Percentiles rank a stretch among this genome's conserved stretches.
phyloP scores from a whole-genome alignment of 1,284 basidiomycete species.

The Puccinia triticina region DNA sequence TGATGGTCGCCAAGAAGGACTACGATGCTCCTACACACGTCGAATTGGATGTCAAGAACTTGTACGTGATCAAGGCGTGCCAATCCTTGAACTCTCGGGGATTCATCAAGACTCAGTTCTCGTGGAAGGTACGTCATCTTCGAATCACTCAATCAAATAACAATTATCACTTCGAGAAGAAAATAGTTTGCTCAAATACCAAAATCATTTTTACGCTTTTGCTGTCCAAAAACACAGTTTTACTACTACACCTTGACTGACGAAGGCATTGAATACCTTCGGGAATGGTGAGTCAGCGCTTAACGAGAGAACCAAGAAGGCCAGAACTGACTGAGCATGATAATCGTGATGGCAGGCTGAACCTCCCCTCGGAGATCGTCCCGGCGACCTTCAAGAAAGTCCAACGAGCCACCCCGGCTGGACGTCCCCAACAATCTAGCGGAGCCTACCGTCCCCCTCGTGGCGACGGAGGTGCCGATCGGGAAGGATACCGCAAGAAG shows the following conservation, averaged over 20 bases:
- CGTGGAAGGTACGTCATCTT: slow-evolving; percentile 57
- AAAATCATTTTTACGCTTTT: slow-evolving; percentile 66
- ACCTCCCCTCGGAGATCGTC: slow-evolving; percentile 68
- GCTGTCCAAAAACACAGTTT: neutral
- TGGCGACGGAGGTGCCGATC: slow-evolving; percentile 66
- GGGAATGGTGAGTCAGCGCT: slow-evolving; percentile 72
- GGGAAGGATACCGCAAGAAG: slow-evolving; percentile 78
- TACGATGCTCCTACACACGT: slow-evolving; percentile 96
- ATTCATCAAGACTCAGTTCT: slow-evolving; percentile 88
- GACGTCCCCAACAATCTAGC: slow-evolving; percentile 69
- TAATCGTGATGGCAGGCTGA: neutral
- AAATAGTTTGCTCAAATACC: neutral
- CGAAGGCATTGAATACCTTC: slow-evolving; percentile 91
- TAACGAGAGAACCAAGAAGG: neutral
- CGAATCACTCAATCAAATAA: slow-evolving; percentile 57
- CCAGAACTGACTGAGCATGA: too few species aligned
- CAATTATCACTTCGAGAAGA: slow-evolving; percentile 59
- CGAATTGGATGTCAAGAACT: slow-evolving; percentile 93
- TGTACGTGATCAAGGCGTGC: slow-evolving; percentile 98
- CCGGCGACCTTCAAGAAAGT: slow-evolving; percentile 90
- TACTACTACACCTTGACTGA: slow-evolving; percentile 83
- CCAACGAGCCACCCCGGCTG: slow-evolving; percentile 62
- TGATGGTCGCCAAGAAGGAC: slow-evolving; percentile 98
- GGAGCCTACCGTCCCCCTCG: slow-evolving; percentile 79
- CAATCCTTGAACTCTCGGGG: slow-evolving; percentile 95